Conservation (phyloP, 1,139 yeast genomes). For the Lizanozyma gosingica region DNA sequence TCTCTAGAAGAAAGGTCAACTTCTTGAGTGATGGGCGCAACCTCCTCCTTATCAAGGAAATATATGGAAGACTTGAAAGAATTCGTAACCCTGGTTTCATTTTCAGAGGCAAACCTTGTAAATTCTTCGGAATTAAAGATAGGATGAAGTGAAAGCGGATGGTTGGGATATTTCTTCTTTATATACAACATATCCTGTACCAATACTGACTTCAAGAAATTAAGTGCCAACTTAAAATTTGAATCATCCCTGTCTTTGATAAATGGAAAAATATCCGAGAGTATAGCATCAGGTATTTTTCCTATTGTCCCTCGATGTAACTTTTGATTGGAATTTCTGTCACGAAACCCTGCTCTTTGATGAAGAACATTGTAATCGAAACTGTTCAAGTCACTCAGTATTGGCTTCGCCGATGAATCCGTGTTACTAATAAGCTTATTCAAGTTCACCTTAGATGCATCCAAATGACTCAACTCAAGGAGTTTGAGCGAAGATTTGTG, state of each 20-base stretch:
- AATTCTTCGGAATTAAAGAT: conserved; percentile 18
- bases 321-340: conserved; percentile 2
- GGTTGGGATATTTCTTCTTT: conserved; percentile 16
- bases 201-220: conserved; percentile 16
- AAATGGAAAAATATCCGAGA: conserved; percentile 24
- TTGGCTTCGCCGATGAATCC: conserved; percentile 1
- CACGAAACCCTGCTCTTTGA: background rate
- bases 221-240: conserved; percentile 14
- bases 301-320: conserved; percentile 3
- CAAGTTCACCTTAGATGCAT: conserved; percentile 14
- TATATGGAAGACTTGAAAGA: conserved; percentile 1
- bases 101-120: conserved; percentile 11
- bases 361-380: background rate
- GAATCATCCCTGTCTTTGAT: conserved; percentile 10
- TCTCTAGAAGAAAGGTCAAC: background rate
- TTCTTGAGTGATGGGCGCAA: background rate
- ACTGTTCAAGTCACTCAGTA: background rate
- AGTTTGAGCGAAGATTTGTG: conserved; percentile 18
- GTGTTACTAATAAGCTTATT: conserved; percentile 14
- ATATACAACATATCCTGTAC: conserved; percentile 28
- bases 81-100: conserved; percentile 7
- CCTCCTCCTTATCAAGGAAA: background rate
- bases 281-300: background rate
- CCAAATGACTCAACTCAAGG: conserved; percentile 14
- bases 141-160: conserved; percentile 19